Base-by-base conservation (phyloP, 768 basidiomycete species). In the Coprinellus aureogranulatus region DNA sequence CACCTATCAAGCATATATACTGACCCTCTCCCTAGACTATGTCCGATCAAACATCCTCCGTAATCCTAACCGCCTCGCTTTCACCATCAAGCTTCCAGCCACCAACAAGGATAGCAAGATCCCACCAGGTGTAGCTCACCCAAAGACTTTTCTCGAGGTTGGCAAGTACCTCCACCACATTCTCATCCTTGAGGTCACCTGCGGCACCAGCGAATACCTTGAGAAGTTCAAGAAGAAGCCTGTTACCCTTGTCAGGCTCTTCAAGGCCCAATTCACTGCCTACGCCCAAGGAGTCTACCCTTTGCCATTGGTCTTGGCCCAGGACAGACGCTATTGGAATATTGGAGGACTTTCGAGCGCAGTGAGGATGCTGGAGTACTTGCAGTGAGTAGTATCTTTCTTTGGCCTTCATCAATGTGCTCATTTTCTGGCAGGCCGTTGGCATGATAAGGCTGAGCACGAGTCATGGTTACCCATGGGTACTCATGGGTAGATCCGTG, bases 311-410 rank as follows among this genome's bases (percentile, higher is more conserved):
- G 65, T 3, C 56, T 70, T 4, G 58, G 57, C 3, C n/a, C 47
- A 10, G 54, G 34, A 10, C 66, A 67, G 52, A 63, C 53, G 37
- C 65, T 64, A 0, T 53, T 64, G 2, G 54, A 66, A 16, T 70
- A 64, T 64, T 70, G 69, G 69, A 22, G 52, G 9, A 53, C 26
- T 2, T 61, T 67, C 20, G 60, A 64, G 30, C 55, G 57, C 5
- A 62, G 65, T 14, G 63, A 59, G n/a, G 48, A 72, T 51, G 70
- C 60, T 14, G 65, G 62, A 1, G 64, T 75, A 20, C 57, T 75
- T 2, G 68, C 72, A 11, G 73, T 75, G 51, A 25, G 66, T 71
- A 20, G 14, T 34, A 52, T 47, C 30, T 34, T 48, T n/a, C 22
- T 53, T 23, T 1, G 42, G 1, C 28, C 27, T 5, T n/a, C 39